phyloP scores from a whole-genome alignment of 345 rosid genomes.

The Crucihimalaya himalaica region DNA sequence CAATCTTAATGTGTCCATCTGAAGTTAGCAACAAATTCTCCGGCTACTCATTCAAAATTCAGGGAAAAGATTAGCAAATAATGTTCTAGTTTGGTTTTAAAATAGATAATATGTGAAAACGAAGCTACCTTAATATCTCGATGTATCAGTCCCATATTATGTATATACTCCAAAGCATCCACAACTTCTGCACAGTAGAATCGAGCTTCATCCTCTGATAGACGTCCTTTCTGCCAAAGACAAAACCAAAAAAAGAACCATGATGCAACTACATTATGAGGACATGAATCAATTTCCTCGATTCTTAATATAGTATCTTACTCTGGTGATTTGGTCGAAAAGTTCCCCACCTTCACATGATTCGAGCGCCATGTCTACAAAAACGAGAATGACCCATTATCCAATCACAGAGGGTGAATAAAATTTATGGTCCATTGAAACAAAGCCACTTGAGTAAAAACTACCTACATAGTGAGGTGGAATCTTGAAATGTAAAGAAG shows the following conservation, averaged over 20 bases:
- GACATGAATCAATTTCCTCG: background rate
- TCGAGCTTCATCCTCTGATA: conserved; percentile 88
- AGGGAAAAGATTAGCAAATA: conserved; percentile 17
- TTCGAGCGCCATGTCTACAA: conserved; percentile 96
- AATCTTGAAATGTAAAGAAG: conserved; percentile 90
- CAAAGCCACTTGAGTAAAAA: conserved; percentile 20
- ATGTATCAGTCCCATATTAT: conserved; percentile 87
- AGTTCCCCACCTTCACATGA: conserved; percentile 99
- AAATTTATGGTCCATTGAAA: background rate
- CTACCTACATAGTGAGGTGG: conserved; percentile 79
- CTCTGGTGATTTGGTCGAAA: conserved; percentile 97
- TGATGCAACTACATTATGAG: conserved; percentile 13
- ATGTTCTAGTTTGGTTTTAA: conserved; percentile 15
- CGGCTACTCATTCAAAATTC: conserved; percentile 62
- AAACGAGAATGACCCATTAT: conserved; percentile 35
- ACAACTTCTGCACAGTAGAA: conserved; percentile 91
- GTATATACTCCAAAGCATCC: conserved; percentile 96
- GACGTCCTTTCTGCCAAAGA: conserved; percentile 65
- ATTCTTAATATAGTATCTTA: conserved; percentile 45
- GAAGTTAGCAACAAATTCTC: conserved; percentile 80
- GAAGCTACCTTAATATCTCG: conserved; percentile 88
- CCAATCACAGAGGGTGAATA: conserved; percentile 16
- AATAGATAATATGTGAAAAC: conserved; percentile 5
- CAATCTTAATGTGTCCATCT: conserved; percentile 92
- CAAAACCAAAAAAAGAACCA: background rate